phyloP scores from a whole-genome alignment of 768 basidiomycete genomes.

The Lyophyllum shimeji region DNA sequence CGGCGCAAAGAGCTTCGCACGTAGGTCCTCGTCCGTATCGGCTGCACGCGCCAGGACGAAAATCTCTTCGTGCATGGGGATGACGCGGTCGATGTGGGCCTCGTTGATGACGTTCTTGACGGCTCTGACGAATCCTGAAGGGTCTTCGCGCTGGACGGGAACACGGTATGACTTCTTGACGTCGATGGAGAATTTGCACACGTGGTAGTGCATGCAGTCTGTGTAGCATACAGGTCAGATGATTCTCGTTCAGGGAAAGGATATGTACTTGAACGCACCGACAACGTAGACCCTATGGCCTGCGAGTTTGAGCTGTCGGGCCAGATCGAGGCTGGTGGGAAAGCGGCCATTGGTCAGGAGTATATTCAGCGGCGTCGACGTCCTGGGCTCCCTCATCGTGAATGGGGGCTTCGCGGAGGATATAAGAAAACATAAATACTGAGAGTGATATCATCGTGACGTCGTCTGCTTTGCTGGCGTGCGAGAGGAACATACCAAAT shows the following conservation, averaged over 20 bases:
- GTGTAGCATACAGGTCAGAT: no score
- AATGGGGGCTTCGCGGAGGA: no score
- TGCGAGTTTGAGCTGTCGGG: conserved; percentile 15
- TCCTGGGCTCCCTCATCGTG: neutral
- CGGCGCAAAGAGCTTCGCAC: conserved; percentile 16
- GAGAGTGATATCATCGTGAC: no score
- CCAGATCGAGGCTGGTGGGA: conserved; percentile 17
- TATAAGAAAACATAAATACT: no score
- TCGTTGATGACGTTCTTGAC: neutral
- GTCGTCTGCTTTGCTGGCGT: no score
- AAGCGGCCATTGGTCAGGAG: conserved; percentile 21
- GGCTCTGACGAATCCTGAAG: neutral
- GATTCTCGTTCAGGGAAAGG: no score
- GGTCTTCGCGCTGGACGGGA: conserved; percentile 16
- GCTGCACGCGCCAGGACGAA: conserved; percentile 7
- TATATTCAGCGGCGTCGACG: conserved; percentile 10
- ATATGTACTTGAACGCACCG: conserved; percentile 3
- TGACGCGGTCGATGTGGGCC: neutral
- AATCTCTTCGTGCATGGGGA: neutral
- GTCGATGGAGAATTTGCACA: conserved; percentile 20
- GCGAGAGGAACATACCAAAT: no score
- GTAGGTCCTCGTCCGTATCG: conserved; percentile 11
- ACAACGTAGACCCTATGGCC: conserved; percentile 16
- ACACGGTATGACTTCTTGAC: conserved; percentile 18
- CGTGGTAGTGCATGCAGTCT: conserved; percentile 20